Percentiles rank a stretch among this genome's conserved stretches.
Conservation (phyloP, 2,329 filamentous ascomycete genomes). For the Claviceps sp. region DNA sequence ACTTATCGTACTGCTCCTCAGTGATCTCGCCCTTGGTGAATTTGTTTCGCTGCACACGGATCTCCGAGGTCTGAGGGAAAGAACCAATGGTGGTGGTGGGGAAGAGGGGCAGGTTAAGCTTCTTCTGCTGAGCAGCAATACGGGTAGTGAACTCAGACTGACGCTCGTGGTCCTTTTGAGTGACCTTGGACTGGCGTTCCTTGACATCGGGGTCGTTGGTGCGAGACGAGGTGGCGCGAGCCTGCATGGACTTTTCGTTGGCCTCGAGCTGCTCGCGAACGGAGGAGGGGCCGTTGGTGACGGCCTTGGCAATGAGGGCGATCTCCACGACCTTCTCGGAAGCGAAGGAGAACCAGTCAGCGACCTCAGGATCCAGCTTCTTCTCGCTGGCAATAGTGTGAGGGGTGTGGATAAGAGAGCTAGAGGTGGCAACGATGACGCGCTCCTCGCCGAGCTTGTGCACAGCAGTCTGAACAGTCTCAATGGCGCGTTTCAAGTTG, state of each 20-base stretch:
- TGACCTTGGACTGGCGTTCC: slow-evolving; percentile 85
- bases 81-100: slow-evolving; percentile 98
- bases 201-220: slow-evolving; percentile 98
- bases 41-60: slow-evolving; percentile 92
- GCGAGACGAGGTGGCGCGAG: slow-evolving; percentile 80
- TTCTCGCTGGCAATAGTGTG: slow-evolving; percentile 98
- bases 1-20: slow-evolving; percentile 84
- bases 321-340: slow-evolving; percentile 88
- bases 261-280: slow-evolving; percentile 85
- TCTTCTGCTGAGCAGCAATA: slow-evolving; percentile 78
- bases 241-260: slow-evolving; percentile 87
- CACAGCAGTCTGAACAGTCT: slow-evolving; percentile 75
- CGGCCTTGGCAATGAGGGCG: slow-evolving; percentile 88
- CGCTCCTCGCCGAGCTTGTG: slow-evolving; percentile 95
- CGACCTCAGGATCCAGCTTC: slow-evolving; percentile 87
- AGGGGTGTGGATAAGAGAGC: slow-evolving; percentile 94
- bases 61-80: slow-evolving; percentile 99
- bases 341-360: slow-evolving; percentile 98
- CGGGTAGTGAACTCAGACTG: slow-evolving; percentile 77
- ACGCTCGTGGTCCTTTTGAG: slow-evolving; percentile 75
- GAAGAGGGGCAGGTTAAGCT: slow-evolving; percentile 91
- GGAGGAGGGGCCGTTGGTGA: slow-evolving; percentile 78
- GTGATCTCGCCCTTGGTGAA: slow-evolving; percentile 98
- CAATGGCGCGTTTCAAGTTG: slow-evolving; percentile 92
- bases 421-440: slow-evolving; percentile 92